phyloP scores from a whole-genome alignment of 768 basidiomycete species.

The Boletus vinaceobasis region DNA sequence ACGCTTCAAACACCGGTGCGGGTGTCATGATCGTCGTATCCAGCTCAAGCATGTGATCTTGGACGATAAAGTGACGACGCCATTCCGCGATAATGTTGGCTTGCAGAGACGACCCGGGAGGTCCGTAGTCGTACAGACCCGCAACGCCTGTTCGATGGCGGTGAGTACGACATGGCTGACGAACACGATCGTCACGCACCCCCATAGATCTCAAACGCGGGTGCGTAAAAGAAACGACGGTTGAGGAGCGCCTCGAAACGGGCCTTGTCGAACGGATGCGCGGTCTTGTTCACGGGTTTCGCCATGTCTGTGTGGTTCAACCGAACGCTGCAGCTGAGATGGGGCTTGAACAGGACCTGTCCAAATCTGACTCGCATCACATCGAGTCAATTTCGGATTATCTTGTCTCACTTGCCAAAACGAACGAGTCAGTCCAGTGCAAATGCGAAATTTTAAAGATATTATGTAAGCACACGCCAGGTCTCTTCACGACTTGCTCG shows the following conservation, averaged over 20 bases:
- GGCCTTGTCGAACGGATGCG: constrained; percentile 82
- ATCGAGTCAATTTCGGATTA: constrained; percentile 8
- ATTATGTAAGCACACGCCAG: too few species aligned
- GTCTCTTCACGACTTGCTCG: too few species aligned
- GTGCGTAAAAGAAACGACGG: constrained; percentile 95
- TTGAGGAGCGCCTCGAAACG: constrained; percentile 83
- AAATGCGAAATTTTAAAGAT: too few species aligned
- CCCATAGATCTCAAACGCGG: constrained; percentile 98
- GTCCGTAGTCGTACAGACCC: constrained; percentile 97
- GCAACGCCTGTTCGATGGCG: constrained; percentile 62
- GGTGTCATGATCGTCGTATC: constrained; percentile 99
- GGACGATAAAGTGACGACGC: constrained; percentile 97
- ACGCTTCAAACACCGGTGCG: constrained; percentile 90
- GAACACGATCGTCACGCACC: constrained; percentile 57
- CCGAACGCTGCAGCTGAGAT: background rate
- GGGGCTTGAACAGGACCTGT: background rate
- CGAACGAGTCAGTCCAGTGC: too few species aligned
- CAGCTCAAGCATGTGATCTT: constrained; percentile 97
- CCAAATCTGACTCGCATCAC: constrained; percentile 29
- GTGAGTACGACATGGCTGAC: background rate
- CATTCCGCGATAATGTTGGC: constrained; percentile 96
- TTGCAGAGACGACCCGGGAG: constrained; percentile 91
- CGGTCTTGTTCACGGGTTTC: constrained; percentile 64
- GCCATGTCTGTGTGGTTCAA: constrained; percentile 28
- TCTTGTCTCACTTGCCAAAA: background rate